Evolutionary conservation across 257 asterid species (phyloP).

Genomic region (Capsicum baccatum): DNA sequence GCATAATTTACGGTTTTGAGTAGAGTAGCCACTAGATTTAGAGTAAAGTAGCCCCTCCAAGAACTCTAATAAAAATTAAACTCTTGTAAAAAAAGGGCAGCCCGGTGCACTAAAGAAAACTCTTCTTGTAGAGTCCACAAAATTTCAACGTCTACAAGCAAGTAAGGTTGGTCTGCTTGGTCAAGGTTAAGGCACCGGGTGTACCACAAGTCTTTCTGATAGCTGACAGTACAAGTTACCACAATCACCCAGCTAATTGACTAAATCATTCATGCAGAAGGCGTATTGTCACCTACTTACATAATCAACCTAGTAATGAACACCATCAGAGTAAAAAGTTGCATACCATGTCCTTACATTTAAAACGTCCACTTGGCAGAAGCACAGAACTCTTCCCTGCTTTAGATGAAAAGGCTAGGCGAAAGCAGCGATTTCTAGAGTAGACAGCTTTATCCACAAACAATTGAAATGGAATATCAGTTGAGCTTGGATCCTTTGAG

Average conservation of each 20-base stretch:
- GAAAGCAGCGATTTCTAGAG: conserved; percentile 94
- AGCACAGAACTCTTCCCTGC: conserved; percentile 88
- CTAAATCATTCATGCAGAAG: not conserved
- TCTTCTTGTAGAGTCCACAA: no score
- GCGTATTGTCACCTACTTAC: conserved; percentile 8
- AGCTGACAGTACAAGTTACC: not conserved
- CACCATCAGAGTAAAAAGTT: conserved; percentile 26
- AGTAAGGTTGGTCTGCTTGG: no score
- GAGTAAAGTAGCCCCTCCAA: no score
- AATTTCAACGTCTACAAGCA: no score
- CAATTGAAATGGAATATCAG: conserved; percentile 48
- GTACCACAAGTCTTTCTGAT: not conserved
- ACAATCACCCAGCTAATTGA: conserved; percentile 21
- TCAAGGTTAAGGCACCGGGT: no score
- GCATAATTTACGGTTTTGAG: no score
- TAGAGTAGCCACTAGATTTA: no score
- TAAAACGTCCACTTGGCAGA: conserved; percentile 90
- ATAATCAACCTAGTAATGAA: conserved; percentile 21
- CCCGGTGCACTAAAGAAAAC: no score
- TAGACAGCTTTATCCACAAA: conserved; percentile 97
- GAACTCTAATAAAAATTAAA: no score
- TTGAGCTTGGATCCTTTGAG: conserved; percentile 67
- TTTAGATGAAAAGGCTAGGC: conserved; percentile 89
- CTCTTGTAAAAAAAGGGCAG: no score
- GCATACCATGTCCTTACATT: conserved; percentile 83